These are phyloP conservation scores for Talaromyces atroroseus DNA, from an alignment of 2,329 filamentous ascomycete species.

Conservation along the genomic window DNA sequence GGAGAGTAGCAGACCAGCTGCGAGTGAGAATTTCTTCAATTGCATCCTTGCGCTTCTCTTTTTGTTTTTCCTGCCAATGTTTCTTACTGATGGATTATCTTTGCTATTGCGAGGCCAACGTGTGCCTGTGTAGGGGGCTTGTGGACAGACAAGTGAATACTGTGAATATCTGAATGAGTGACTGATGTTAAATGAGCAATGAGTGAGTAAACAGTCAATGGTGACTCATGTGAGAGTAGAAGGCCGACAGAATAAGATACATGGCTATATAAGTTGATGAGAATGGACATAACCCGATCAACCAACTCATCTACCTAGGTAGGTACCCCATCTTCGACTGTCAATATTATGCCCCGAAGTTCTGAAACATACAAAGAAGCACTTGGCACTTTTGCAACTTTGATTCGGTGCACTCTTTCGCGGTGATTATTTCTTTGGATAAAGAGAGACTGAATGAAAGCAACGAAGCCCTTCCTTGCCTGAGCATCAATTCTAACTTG, in stretches of 20 bases:
- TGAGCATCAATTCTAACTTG: background rate
- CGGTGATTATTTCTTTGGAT: background rate
- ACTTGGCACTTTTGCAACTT: background rate
- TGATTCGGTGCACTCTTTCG: background rate
- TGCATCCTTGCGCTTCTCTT: background rate
- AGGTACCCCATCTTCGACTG: background rate
- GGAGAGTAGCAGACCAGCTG: constrained; percentile 5
- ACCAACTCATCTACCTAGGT: background rate
- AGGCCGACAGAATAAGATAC: background rate
- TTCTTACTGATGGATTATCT: too few relatives aligned
- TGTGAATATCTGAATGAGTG: background rate
- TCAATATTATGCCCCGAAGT: background rate
- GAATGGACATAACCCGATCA: background rate
- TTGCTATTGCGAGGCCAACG: background rate
- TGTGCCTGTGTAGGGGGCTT: background rate
- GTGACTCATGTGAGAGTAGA: background rate
- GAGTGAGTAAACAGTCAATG: background rate
- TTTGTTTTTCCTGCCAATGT: background rate
- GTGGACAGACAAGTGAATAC: too few relatives aligned
- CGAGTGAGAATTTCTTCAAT: background rate
- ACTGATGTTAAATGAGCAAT: background rate
- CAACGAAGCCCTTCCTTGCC: too few relatives aligned
- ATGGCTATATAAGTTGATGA: background rate
- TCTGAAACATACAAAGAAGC: background rate
- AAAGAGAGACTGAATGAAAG: too few relatives aligned